Evolutionary conservation across 2,329 filamentous ascomycete species (phyloP).

Genomic region (Exserohilum rostratum): DNA sequence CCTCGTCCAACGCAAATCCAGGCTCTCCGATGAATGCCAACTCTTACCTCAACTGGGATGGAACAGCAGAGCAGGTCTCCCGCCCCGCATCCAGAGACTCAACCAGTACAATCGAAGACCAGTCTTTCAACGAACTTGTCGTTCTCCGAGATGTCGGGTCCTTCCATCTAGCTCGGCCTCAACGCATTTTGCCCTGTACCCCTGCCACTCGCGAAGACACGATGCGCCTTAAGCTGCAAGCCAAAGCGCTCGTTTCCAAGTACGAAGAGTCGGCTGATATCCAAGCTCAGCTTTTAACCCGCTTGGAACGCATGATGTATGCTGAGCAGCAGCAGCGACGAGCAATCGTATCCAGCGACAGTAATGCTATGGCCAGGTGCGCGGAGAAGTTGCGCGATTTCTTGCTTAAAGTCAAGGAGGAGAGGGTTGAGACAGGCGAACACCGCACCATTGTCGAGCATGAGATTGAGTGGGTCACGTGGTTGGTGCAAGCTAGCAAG

Average conservation of each 20-base stretch:
- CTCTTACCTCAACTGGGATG: slow-evolving; percentile 2
- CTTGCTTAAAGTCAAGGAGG: slow-evolving; percentile 20
- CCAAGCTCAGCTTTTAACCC: slow-evolving; percentile 17
- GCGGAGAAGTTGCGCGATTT: slow-evolving; percentile 27
- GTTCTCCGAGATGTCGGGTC: slow-evolving; percentile 30
- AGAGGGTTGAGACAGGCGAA: slow-evolving; percentile 34
- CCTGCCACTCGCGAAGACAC: slow-evolving; percentile 31
- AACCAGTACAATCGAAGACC: slow-evolving; percentile 1
- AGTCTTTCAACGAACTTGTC: slow-evolving; percentile 30
- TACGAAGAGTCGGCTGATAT: slow-evolving; percentile 29
- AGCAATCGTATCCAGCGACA: background rate
- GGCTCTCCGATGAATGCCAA: background rate
- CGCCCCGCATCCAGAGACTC: background rate
- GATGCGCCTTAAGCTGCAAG: slow-evolving; percentile 19
- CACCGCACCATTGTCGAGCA: slow-evolving; percentile 25
- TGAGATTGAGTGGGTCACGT: slow-evolving; percentile 39
- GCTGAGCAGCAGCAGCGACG: slow-evolving; percentile 8
- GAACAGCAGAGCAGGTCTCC: background rate
- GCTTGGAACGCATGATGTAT: slow-evolving; percentile 34
- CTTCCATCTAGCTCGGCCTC: slow-evolving; percentile 25
- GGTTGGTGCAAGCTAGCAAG: slow-evolving; percentile 32
- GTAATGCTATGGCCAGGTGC: slow-evolving; percentile 9
- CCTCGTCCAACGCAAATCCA: background rate
- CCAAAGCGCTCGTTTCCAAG: slow-evolving; percentile 20
- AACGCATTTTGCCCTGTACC: slow-evolving; percentile 29